Conservation (phyloP, 805 yeast species). For the Myxozyma nipponensis region DNA sequence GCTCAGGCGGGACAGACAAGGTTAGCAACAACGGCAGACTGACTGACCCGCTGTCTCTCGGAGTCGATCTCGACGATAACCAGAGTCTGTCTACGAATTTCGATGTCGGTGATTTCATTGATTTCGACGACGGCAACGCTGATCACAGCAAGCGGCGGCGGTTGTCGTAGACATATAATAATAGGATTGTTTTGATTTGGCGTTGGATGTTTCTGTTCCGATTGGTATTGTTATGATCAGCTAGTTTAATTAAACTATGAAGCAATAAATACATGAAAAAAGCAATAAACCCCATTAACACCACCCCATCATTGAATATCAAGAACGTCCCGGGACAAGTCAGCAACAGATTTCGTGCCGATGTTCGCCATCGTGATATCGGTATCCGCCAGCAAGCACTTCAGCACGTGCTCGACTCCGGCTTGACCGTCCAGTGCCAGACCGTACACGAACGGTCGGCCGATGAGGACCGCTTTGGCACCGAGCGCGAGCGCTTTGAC, state of each 20-base stretch:
- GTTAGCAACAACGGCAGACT: too few species aligned
- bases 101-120: slow-evolving; percentile 33
- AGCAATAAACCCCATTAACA: not conserved
- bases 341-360: slow-evolving; percentile 11
- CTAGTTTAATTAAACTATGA: not conserved
- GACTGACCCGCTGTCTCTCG: too few species aligned
- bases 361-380: slow-evolving; percentile 25
- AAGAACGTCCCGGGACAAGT: slow-evolving; percentile 7
- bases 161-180: not conserved
- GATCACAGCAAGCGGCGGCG: not conserved
- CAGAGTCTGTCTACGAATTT: too few species aligned
- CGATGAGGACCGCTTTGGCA: slow-evolving; percentile 57
- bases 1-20: too few species aligned
- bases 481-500: slow-evolving; percentile 61
- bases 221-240: not conserved
- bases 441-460: slow-evolving; percentile 60
- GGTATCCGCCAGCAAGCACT: slow-evolving; percentile 24
- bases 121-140: not conserved
- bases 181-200: too few species aligned
- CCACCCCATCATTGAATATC: not conserved
- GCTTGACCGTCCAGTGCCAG: slow-evolving; percentile 61
- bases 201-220: not conserved
- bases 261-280: not conserved
- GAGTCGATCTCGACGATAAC: too few species aligned
- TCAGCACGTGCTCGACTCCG: slow-evolving; percentile 44